Base-by-base conservation (phyloP, 2,329 filamentous ascomycete species). In the Pyrenochaeta sp. region DNA sequence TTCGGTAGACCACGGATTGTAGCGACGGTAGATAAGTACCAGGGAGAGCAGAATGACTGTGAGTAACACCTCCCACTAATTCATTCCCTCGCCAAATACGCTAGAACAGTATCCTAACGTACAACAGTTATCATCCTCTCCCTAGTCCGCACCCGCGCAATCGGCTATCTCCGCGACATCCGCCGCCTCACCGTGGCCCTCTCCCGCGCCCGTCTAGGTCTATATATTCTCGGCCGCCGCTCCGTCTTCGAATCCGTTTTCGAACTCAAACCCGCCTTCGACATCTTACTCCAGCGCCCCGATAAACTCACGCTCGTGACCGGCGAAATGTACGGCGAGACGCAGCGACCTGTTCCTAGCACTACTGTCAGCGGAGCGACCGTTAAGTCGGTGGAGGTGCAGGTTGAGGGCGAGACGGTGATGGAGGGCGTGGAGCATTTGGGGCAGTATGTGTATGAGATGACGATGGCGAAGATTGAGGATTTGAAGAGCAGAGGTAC, bases 31-130 rank as follows among this genome's bases (percentile, higher is more conserved):
- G 95, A 99, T 81, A 97, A 97, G 77, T 99, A 98, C 73, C 95
- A 99, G 81, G 96, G 95, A 76, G 95, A 99, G 82, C 95, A 99
- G 79, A 99, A 99, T 78, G 95, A 99, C 73, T 98, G 92, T 95
- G 84, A 84, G 91, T 87, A 19, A 19, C 19, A 19, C 1, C 19
- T 19, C 1, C 19, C 4, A 13, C n/a, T 10, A 45, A 2, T 34
- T 19, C 13, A 5, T 22, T 10, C 13, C n/a, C 39, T 25, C n/a
- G 19, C 13, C 19, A 22, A 15, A 5, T 25, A 6, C 24, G n/a
- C 2, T 10, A 3, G 12, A 44, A 25, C 9, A 27, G 6, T n/a
- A 45, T 36, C 30, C 59, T 71, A 61, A 68, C 46, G 42, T 13
- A 8, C 1, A 15, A 2, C 56, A 95, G 92, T 97, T 72, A 88